Base-by-base conservation (phyloP, 225 moss, liverwort and hornwort genomes). In the Rhytidiadelphus loreus region DNA sequence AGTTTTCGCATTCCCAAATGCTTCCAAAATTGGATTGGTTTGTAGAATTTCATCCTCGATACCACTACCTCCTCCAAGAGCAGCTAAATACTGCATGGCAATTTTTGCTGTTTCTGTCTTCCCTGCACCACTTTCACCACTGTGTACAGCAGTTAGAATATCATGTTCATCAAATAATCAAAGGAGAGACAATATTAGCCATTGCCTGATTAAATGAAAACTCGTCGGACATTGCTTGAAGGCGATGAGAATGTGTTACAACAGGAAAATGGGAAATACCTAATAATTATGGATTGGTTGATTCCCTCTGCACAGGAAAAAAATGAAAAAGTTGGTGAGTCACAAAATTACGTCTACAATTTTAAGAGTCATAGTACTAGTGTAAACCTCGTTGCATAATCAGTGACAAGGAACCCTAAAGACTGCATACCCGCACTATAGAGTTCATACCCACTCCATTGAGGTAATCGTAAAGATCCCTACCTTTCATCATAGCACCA, bases 91-190 rank as follows among this genome's bases (percentile, higher is more conserved):
- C 81, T 97, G 98, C 98, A 99, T 99, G 24, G 98, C 96, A 86
- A 99, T 99, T 91, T 99, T 99, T 13, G 98, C 98, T 79, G 98
- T 99, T 94, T 99, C 98, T 41, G 98, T 99, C 92, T 99, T 99
- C 52, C 98, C 98, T 86, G 98, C 98, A 88, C 98, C 98, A 92
- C 98, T 99, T 92, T 99, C 98, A 86, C 98, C 98, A 92, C 98
- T 99, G 80, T 86, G 28, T 43, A 87, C 74, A 80, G 66, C 12
- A 84, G 65, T 91, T 77, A 85, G 90, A 77, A 89, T 22, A 44
- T 65, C 82, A 83, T 71, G 83, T 53, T 52, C 56, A 76, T 86
- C 75, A 75, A 83, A 78, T 64, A 62, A 69, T 35, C 50, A 73
- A 87, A 68, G 56, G 63, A 87, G 33, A 87, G 10, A 71, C 73